Evolutionary conservation across 2,329 filamentous ascomycete genomes (phyloP).

Genomic region (Colletotrichum coccodes): DNA sequence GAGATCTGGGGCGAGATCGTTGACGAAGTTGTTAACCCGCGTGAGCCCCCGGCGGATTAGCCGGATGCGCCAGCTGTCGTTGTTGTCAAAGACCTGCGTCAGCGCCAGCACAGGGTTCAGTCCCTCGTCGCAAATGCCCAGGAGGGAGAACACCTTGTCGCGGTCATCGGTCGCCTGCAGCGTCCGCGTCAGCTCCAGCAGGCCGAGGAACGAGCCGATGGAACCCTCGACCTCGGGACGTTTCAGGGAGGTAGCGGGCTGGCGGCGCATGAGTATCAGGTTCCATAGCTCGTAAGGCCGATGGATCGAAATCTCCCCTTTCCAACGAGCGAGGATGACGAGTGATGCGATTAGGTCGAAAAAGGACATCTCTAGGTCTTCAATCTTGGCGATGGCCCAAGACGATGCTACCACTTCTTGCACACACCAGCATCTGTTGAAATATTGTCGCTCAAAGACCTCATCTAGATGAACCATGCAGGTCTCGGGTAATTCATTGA

Average conservation of each 20-base stretch:
- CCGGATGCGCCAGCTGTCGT: slow-evolving; percentile 21
- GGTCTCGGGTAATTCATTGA: slow-evolving; percentile 13
- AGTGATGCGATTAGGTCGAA: slow-evolving; percentile 21
- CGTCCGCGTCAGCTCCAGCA: slow-evolving; percentile 22
- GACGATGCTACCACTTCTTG: slow-evolving; percentile 22
- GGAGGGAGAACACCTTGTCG: slow-evolving; percentile 24
- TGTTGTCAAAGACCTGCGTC: slow-evolving; percentile 2
- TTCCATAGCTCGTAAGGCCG: slow-evolving; percentile 21
- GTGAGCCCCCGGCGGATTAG: slow-evolving; percentile 23
- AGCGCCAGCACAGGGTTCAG: slow-evolving; percentile 25
- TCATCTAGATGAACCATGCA: slow-evolving; percentile 10
- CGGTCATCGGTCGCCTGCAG: slow-evolving; percentile 24
- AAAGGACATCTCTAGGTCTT: slow-evolving; percentile 26
- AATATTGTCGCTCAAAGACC: slow-evolving; percentile 21
- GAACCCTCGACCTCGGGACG: slow-evolving; percentile 10
- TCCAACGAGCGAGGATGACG: background rate
- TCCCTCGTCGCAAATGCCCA: slow-evolving; percentile 24
- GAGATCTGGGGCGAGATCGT: slow-evolving; percentile 10
- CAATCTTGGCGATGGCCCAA: slow-evolving; percentile 25
- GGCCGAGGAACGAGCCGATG: slow-evolving; percentile 16
- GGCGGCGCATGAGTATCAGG: slow-evolving; percentile 12
- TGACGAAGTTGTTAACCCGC: slow-evolving; percentile 18
- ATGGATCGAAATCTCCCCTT: slow-evolving; percentile 3
- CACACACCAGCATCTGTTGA: slow-evolving; percentile 25
- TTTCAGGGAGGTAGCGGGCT: background rate